Percentiles rank a stretch among this genome's conserved stretches.
Evolutionary conservation across 805 yeast species (phyloP).

Genomic region (Starmerella floricola): DNA sequence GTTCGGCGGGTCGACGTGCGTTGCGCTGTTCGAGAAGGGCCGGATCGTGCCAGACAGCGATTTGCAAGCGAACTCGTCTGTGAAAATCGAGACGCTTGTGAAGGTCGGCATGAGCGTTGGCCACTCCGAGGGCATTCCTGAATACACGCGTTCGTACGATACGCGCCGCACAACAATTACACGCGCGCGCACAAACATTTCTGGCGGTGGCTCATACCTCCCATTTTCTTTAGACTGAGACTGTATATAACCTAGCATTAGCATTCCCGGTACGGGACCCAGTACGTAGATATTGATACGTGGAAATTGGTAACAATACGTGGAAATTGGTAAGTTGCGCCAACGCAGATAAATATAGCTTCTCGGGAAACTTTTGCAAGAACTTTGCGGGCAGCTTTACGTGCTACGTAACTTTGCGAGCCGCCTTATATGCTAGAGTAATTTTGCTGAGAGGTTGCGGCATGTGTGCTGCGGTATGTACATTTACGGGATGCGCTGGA

Average conservation of each 20-base stretch:
- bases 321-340: no score
- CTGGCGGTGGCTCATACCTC: slow-evolving; percentile 26
- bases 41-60: slow-evolving; percentile 54
- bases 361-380: no score
- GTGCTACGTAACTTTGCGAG: no score
- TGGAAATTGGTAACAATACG: no score
- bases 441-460: no score
- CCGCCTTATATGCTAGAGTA: no score
- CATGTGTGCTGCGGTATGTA: no score
- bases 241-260: background rate
- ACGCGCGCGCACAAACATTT: slow-evolving; percentile 22
- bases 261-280: slow-evolving; percentile 30
- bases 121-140: slow-evolving; percentile 34
- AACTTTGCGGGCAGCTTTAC: no score
- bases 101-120: slow-evolving; percentile 90
- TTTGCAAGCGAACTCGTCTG: slow-evolving; percentile 47
- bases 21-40: slow-evolving; percentile 46
- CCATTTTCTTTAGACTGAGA: slow-evolving; percentile 23
- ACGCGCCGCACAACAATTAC: slow-evolving; percentile 21
- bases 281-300: no score
- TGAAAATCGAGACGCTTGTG: slow-evolving; percentile 65
- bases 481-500: slow-evolving; percentile 30
- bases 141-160: slow-evolving; percentile 21
- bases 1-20: slow-evolving; percentile 87
- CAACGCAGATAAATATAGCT: no score